These are phyloP conservation scores for Aspergillus sp. DNA, from an alignment of 2,329 filamentous ascomycete genomes.

Conservation along the genomic window DNA sequence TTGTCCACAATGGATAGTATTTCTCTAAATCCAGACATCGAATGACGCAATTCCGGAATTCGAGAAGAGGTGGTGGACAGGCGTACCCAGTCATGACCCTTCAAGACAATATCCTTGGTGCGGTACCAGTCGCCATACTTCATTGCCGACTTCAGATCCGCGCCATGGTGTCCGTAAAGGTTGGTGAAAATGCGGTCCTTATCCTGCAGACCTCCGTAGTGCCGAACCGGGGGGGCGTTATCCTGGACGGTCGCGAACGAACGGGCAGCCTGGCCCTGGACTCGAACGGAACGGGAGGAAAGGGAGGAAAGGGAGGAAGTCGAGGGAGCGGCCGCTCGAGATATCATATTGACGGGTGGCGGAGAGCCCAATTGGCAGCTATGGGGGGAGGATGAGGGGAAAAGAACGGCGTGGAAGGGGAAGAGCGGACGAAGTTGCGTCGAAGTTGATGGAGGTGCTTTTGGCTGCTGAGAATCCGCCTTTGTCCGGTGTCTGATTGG, in stretches of 20 bases:
- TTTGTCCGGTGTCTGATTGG: constrained; percentile 39
- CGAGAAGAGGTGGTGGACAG: constrained; percentile 5
- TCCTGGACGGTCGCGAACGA: constrained; percentile 80
- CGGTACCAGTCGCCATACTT: constrained; percentile 99
- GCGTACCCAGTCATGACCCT: constrained; percentile 88
- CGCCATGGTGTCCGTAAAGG: constrained; percentile 87
- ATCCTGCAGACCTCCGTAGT: constrained; percentile 85
- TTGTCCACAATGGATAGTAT: not conserved
- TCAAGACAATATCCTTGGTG: constrained; percentile 96
- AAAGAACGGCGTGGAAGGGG: constrained; percentile 20
- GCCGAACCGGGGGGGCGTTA: constrained; percentile 56
- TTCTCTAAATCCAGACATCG: not conserved
- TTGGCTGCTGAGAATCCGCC: constrained; percentile 40
- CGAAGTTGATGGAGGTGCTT: constrained; percentile 25
- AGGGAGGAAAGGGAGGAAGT: constrained; percentile 39
- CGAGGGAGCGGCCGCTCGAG: constrained; percentile 45
- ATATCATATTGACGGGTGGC: constrained; percentile 42
- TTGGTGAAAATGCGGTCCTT: constrained; percentile 99
- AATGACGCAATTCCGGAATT: not conserved
- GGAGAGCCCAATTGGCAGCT: constrained; percentile 27
- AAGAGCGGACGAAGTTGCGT: constrained; percentile 20
- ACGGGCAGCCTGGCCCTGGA: constrained; percentile 49
- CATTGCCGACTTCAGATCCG: constrained; percentile 89
- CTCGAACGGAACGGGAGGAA: constrained; percentile 41
- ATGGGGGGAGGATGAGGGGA: constrained; percentile 23